phyloP scores from a whole-genome alignment of 78 protist genomes.

The Polysphondylium violaceum region DNA sequence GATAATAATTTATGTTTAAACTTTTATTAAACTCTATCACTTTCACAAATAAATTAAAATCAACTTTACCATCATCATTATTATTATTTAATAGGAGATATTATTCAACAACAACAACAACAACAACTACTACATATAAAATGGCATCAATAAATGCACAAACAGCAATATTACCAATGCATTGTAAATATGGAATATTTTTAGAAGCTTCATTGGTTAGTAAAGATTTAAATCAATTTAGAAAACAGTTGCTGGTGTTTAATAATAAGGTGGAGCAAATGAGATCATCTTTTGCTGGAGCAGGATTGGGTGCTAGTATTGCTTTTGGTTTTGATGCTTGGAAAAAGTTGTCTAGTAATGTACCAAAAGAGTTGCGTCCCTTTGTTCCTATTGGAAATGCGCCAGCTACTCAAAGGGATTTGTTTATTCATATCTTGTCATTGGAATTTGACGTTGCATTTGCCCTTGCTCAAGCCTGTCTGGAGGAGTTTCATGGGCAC shows the following conservation, averaged over 20 bases:
- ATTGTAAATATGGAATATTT: constrained; percentile 46
- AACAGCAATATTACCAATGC: constrained; percentile 25
- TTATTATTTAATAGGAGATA: too few relatives aligned
- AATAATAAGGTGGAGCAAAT: not conserved
- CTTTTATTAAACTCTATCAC: too few relatives aligned
- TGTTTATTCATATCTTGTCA: constrained; percentile 30
- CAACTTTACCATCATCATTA: too few relatives aligned
- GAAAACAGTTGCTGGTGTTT: not conserved
- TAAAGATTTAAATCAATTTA: not conserved
- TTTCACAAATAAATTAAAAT: too few relatives aligned
- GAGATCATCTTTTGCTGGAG: constrained; percentile 1
- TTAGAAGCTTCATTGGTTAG: not conserved
- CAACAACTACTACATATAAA: not conserved
- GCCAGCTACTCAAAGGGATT: constrained; percentile 42
- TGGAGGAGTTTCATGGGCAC: not conserved
- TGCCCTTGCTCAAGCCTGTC: constrained; percentile 1
- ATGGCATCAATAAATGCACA: constrained; percentile 3
- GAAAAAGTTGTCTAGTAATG: not conserved
- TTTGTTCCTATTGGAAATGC: not conserved
- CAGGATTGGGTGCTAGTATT: constrained; percentile 6
- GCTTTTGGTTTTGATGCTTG: constrained; percentile 22
- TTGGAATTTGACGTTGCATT: constrained; percentile 18
- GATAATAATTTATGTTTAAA: too few relatives aligned
- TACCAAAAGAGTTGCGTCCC: not conserved
- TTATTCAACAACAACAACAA: not conserved